Conservation (phyloP, 306 rosid species). For the Elaeagnus macrophylla region DNA sequence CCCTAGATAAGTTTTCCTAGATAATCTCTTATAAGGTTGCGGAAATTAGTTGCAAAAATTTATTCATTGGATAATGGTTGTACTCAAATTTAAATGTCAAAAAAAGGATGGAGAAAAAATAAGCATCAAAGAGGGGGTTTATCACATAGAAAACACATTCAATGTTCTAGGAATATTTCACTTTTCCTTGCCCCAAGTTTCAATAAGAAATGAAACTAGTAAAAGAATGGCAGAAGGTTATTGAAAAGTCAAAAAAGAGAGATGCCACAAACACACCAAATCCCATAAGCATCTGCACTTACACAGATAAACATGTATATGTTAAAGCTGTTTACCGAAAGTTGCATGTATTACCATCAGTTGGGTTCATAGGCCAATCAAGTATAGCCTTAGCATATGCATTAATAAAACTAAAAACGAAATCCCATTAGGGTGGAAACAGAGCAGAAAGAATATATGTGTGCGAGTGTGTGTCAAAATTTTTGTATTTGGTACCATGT, state of each 20-base stretch:
- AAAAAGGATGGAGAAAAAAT: too few relatives aligned
- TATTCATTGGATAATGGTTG: too few relatives aligned
- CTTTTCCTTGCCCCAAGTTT: too few relatives aligned
- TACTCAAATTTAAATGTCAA: too few relatives aligned
- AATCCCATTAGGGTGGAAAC: conserved; percentile 2
- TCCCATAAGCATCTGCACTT: not conserved
- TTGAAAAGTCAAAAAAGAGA: not conserved
- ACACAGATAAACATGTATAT: not conserved
- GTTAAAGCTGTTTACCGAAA: not conserved
- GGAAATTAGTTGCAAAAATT: too few relatives aligned
- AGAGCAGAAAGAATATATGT: not conserved
- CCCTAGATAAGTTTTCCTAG: too few relatives aligned
- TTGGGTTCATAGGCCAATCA: not conserved
- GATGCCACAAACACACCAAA: not conserved
- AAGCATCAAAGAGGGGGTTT: too few relatives aligned
- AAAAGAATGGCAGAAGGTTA: too few relatives aligned
- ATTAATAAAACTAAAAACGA: not conserved
- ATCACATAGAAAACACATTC: too few relatives aligned
- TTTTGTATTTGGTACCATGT: conserved; percentile 35
- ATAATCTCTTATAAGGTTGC: too few relatives aligned
- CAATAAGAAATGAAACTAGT: too few relatives aligned
- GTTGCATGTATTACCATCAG: not conserved
- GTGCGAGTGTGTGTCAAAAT: not conserved
- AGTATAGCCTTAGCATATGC: not conserved
- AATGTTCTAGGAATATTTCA: too few relatives aligned